Percentiles rank a stretch among this genome's conserved stretches.
Evolutionary conservation across 129 eudicot genomes (phyloP).

Genomic region (carrot (Daucus carota)): DH1_v3.0 NC_030385.2:38037001-38037500

Average conservation of each 20-base stretch:
- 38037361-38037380: not conserved
- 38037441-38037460: too few species aligned
- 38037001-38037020: constrained; percentile 15
- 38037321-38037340: constrained; percentile 64
- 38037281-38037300: constrained; percentile 79
- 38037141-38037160: not conserved
- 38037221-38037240: constrained; percentile 79
- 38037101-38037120: not conserved
- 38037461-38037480: too few species aligned
- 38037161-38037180: constrained; percentile 10
- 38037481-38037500: too few species aligned
- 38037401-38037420: not conserved
- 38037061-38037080: constrained; percentile 3
- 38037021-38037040: not conserved
- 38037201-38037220: constrained; percentile 80
- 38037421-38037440: too few species aligned
- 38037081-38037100: not conserved
- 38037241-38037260: constrained; percentile 80
- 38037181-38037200: constrained; percentile 40
- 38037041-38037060: constrained; percentile 8
- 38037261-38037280: constrained; percentile 61
- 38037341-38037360: constrained; percentile 41
- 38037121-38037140: not conserved
- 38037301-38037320: constrained; percentile 58
- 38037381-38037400: not conserved